phyloP scores from a whole-genome alignment of 768 basidiomycete species.

The Termitomyces sp. region DNA sequence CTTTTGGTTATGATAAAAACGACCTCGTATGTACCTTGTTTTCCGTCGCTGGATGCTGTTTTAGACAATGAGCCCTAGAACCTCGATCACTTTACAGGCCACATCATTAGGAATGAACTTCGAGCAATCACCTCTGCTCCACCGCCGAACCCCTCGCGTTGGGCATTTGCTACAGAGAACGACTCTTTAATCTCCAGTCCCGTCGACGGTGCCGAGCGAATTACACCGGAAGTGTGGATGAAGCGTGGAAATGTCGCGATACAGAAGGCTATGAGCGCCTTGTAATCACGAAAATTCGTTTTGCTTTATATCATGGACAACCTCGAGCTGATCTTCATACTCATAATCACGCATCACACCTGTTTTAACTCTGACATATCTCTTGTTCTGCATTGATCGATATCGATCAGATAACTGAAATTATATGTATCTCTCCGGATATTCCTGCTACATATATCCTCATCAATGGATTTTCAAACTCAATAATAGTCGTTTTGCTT shows the following conservation, averaged over 20 bases:
- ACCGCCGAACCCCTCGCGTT: constrained; percentile 50
- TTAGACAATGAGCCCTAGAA: constrained; percentile 28
- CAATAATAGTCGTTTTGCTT: background rate
- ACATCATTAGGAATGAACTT: constrained; percentile 66
- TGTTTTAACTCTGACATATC: background rate
- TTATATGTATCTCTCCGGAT: background rate
- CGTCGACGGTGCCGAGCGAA: constrained; percentile 31
- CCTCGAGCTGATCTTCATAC: background rate
- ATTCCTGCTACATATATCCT: background rate
- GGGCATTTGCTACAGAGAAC: constrained; percentile 60
- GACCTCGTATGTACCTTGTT: constrained; percentile 43
- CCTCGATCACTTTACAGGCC: constrained; percentile 66
- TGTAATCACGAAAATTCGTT: constrained; percentile 2
- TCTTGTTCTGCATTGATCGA: background rate
- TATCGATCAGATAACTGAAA: background rate
- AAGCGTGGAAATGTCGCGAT: constrained; percentile 40
- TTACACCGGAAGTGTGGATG: constrained; percentile 55
- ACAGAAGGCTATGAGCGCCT: constrained; percentile 29
- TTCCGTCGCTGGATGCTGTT: background rate
- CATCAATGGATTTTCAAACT: background rate
- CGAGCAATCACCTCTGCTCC: constrained; percentile 56
- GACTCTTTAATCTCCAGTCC: constrained; percentile 44
- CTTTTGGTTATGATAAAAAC: constrained; percentile 66
- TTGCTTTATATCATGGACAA: background rate
- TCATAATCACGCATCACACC: background rate